Base-by-base conservation (phyloP, 2,329 filamentous ascomycete genomes). In the Diaporthe batatas region DNA sequence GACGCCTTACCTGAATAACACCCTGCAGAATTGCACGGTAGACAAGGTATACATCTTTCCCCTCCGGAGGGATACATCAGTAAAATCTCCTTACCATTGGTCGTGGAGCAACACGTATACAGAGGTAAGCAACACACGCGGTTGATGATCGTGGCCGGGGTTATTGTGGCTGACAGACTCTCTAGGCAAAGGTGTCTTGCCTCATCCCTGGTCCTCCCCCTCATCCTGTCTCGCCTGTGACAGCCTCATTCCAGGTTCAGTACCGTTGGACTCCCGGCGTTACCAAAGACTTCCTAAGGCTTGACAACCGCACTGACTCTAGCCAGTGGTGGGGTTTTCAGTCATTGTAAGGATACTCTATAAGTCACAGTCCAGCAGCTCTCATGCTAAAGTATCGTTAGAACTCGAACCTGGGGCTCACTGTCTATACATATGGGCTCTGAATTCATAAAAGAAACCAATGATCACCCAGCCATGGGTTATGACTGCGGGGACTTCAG, bases 311-410 rank as follows among this genome's bases (percentile, higher is more conserved):
- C 25, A 64, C 59, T 6, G 59, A 64, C 16, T 64, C 42, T 1
- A 64, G 59, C 42, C 59, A 64, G 25, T 64, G 59, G 59, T 64
- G 59, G 59, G 59, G 59, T 1, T n/a, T 25, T 16, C 14, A 6
- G 3, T 16, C 34, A 29, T 2, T 64, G 59, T 64, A 18, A 64
- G 42, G 18, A 12, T 6, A 14, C 2, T 44, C 4, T 62, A 8
- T 5, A 1, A 44, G n/a, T 3, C 7, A 44, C n/a, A 2, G 34
- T n/a, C 29, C 25, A 12, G 5, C 34, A 36, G n/a, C n/a, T 29
- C 14, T 29, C 32, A 12, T 12, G n/a, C 18, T 64, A n/a, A 62
- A 14, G 2, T 5, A 0, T 21, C 10, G 21, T n/a, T 7, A 64
- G 58, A 7, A 25, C n/a, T n/a, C 58, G 58, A 3, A 64, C 58